phyloP scores from a whole-genome alignment of 441 rosid species.

The Euphorbia schlechtendalii region DNA sequence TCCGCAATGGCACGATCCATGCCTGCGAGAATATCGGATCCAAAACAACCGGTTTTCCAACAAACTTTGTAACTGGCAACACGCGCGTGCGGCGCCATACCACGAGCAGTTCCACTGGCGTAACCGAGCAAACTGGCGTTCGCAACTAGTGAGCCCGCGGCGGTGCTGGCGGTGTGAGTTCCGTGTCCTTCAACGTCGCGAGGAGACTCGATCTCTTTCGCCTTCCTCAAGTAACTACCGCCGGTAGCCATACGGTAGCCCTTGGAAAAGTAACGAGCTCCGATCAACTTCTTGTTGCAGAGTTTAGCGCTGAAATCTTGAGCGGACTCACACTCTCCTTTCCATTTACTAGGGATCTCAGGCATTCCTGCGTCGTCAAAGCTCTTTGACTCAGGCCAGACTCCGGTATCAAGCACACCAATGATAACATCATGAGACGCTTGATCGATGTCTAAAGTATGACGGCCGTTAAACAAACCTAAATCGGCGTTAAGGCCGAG shows the following conservation, averaged over 20 bases:
- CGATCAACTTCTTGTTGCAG: conserved; percentile 61
- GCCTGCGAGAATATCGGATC: conserved; percentile 76
- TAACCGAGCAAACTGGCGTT: conserved; percentile 62
- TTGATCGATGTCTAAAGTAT: conserved; percentile 44
- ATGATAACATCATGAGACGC: conserved; percentile 40
- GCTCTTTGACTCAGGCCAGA: conserved; percentile 71
- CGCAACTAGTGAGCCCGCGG: conserved; percentile 47
- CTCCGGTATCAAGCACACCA: conserved; percentile 70
- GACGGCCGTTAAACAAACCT: conserved; percentile 25
- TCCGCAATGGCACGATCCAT: conserved; percentile 63
- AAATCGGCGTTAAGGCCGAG: conserved; percentile 46
- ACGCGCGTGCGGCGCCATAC: conserved; percentile 74
- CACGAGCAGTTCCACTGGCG: conserved; percentile 70
- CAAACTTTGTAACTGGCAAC: conserved; percentile 80
- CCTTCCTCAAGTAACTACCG: conserved; percentile 52
- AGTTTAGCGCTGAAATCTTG: conserved; percentile 38
- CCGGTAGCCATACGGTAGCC: conserved; percentile 58
- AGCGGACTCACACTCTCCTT: conserved; percentile 53
- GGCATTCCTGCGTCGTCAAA: conserved; percentile 48
- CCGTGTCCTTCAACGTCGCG: conserved; percentile 82
- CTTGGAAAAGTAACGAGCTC: conserved; percentile 54
- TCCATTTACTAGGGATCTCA: conserved; percentile 50
- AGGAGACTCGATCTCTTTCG: conserved; percentile 57
- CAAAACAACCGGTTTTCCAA: conserved; percentile 74
- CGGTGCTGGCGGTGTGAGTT: conserved; percentile 76